These are phyloP conservation scores for Teratosphaeriaceae sp. DNA, from an alignment of 2,329 filamentous ascomycete species.

Conservation along the genomic window DNA sequence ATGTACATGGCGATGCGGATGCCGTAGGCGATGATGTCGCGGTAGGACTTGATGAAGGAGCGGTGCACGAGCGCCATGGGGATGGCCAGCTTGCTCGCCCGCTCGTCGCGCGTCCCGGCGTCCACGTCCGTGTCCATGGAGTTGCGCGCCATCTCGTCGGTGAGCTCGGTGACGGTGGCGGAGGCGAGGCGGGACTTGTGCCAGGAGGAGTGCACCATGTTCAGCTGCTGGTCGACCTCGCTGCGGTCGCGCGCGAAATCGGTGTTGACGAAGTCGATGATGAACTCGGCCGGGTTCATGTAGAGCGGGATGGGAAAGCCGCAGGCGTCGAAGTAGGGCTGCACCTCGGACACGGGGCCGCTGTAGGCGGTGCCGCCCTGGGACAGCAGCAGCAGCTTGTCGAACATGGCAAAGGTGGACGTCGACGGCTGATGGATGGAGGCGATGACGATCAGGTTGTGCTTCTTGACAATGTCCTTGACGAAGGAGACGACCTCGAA, in stretches of 20 bases:
- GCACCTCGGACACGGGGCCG: constrained; percentile 53
- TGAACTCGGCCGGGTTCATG: constrained; percentile 73
- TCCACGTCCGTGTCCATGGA: constrained; percentile 26
- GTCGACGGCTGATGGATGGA: constrained; percentile 84
- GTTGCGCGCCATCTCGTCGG: constrained; percentile 30
- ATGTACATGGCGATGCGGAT: constrained; percentile 79
- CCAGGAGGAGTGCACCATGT: constrained; percentile 53
- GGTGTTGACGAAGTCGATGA: constrained; percentile 71
- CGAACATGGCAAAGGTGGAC: constrained; percentile 71
- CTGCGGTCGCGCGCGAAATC: constrained; percentile 57
- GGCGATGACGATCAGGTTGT: constrained; percentile 70
- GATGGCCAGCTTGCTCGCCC: constrained; percentile 45
- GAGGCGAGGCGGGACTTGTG: constrained; percentile 38
- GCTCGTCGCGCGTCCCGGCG: constrained; percentile 21
- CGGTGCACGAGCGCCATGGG: constrained; percentile 65
- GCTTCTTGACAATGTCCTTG: constrained; percentile 56
- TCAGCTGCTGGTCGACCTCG: constrained; percentile 44
- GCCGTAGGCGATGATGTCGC: constrained; percentile 77
- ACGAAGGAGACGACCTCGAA: constrained; percentile 72
- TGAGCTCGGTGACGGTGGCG: constrained; percentile 28
- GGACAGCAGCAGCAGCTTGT: constrained; percentile 70
- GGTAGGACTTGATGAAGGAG: constrained; percentile 74
- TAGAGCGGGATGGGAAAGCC: constrained; percentile 60
- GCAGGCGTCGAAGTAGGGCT: constrained; percentile 56
- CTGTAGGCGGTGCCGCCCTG: constrained; percentile 66